Base-by-base conservation (phyloP, 129 eudicot species). In the Calendula officinalis region DNA sequence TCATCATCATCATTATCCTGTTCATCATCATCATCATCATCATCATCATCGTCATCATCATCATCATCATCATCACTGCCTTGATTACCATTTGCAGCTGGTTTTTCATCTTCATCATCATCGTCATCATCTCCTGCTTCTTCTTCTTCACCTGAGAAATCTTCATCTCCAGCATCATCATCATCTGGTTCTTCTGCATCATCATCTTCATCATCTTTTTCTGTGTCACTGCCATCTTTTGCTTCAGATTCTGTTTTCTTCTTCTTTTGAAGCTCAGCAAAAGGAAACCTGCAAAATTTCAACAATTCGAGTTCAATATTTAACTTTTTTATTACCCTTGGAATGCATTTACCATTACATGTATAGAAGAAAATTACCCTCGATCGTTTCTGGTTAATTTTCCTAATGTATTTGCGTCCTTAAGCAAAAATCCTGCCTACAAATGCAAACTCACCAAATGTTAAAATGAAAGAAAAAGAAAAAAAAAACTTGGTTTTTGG, bases 101-200 rank as follows among this genome's bases (percentile, higher is more conserved):
- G 82, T 65, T 66, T 80, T 78, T 86, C 7, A 52, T 81, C 91
- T 2, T 64, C 95, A 36, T 73, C 90, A 5, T 85, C 94, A 2
- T 82, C 83, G n/a, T 75, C 86, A 5, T 77, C 90, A 9, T 72
- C 77, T 3, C 64, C 77, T 16, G 68, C 97, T 8, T 73, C 94
- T 5, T 80, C 97, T 74, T 84, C 95, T 34, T 84, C 95, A 45
- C 84, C 95, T 0, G 95, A 82, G 62, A 87, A 87, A 75, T 91
- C 98, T 58, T 91, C 98, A 49, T 87, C 96, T 46, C 81, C 92
- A 0, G 70, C 90, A 68, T 84, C 97, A 55, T 22, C 30, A 22
- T 83, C 91, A 13, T 74, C 78, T 8, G 60, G 44, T 56, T 73
- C 77, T 60, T 81, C 81, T 37, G 61, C 95, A 67, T 44, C 95